These are phyloP conservation scores for Schoenoplectus triqueter DNA, from an alignment of 202 grass and related monocot species.

Conservation along the genomic window DNA sequence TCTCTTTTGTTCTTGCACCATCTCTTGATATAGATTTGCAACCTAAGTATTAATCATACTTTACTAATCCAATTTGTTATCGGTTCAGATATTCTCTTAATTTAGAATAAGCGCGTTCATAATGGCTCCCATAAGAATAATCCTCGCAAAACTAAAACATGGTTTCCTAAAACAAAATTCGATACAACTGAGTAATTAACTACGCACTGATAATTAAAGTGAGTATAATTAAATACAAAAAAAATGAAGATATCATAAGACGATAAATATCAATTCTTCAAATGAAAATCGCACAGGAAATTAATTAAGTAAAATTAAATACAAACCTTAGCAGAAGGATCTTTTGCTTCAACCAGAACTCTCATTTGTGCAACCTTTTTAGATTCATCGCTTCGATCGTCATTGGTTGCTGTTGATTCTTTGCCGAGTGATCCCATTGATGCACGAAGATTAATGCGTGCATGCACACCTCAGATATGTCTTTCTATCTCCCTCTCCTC, in stretches of 20 bases:
- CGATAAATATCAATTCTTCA: neutral
- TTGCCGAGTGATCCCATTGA: slow-evolving; percentile 34
- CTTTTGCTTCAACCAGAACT: slow-evolving; percentile 60
- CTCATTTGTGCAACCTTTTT: slow-evolving; percentile 76
- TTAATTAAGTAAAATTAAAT: too few species aligned
- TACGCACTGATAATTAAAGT: too few species aligned
- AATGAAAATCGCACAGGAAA: neutral
- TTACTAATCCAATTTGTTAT: neutral
- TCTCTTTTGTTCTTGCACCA: neutral
- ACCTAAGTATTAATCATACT: slow-evolving; percentile 3
- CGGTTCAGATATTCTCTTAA: neutral
- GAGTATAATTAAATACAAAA: neutral
- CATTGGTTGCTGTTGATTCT: neutral
- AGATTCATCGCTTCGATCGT: slow-evolving; percentile 46
- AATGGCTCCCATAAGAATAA: neutral
- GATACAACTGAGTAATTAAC: too few species aligned
- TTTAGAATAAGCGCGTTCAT: neutral
- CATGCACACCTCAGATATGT: too few species aligned
- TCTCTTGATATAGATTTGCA: neutral
- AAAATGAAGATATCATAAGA: neutral
- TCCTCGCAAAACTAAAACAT: neutral
- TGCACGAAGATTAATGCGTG: neutral
- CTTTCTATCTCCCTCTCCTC: neutral
- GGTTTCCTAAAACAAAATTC: too few species aligned
- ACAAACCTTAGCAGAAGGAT: slow-evolving; percentile 63